phyloP scores from a whole-genome alignment of 306 rosid species.

The Fragaria ananassa region DNA sequence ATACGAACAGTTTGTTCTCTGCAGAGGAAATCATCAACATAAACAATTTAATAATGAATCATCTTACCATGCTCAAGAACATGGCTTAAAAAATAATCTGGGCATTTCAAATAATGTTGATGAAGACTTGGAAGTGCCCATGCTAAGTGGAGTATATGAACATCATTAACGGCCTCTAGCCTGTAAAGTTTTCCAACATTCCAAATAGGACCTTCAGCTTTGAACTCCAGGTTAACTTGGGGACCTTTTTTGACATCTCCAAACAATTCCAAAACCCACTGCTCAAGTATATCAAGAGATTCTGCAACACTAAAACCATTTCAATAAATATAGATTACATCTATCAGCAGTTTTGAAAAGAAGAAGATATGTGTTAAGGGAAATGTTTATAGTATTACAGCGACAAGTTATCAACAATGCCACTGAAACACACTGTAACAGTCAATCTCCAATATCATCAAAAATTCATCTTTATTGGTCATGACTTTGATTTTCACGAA shows the following conservation, averaged over 20 bases:
- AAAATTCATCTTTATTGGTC: not conserved
- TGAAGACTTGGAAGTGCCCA: slow-evolving; percentile 87
- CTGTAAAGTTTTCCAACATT: slow-evolving; percentile 71
- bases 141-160: slow-evolving; percentile 68
- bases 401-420: not conserved
- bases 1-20: not conserved
- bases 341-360: not conserved
- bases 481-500: not conserved
- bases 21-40: not conserved
- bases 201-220: slow-evolving; percentile 74
- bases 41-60: slow-evolving; percentile 18
- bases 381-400: not conserved
- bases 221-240: slow-evolving; percentile 51
- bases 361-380: not conserved
- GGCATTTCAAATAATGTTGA: slow-evolving; percentile 71
- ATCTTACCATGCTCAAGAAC: slow-evolving; percentile 89
- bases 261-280: slow-evolving; percentile 82
- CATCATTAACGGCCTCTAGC: slow-evolving; percentile 88
- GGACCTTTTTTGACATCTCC: slow-evolving; percentile 64
- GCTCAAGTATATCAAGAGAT: slow-evolving; percentile 80
- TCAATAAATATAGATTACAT: slow-evolving; percentile 5
- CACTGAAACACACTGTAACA: not conserved
- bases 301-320: slow-evolving; percentile 45
- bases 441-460: not conserved
- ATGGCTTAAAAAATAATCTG: slow-evolving; percentile 83